Evolutionary conservation across 768 basidiomycete species (phyloP).

Genomic region (Mycena leptocephala): DNA sequence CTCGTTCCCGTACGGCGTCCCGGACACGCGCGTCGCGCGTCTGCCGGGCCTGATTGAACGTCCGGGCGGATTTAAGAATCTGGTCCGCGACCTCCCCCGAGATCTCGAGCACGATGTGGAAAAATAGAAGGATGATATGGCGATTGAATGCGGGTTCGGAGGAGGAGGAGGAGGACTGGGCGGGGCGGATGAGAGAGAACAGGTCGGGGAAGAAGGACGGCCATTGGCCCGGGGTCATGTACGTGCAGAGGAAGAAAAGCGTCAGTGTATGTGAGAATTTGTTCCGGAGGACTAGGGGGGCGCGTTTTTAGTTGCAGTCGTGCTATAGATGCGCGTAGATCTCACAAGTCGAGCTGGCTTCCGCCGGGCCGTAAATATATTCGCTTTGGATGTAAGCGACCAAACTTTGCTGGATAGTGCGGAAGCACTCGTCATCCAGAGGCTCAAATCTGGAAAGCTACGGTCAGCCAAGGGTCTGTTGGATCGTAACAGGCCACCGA

Average conservation of each 20-base stretch:
- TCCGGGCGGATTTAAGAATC: conserved; percentile 89
- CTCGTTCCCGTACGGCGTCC: conserved; percentile 92
- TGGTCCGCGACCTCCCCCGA: conserved; percentile 98
- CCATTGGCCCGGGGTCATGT: conserved; percentile 80
- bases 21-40: conserved; percentile 88
- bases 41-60: conserved; percentile 80
- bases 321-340: conserved; percentile 35
- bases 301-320: conserved; percentile 30
- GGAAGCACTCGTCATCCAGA: conserved; percentile 80
- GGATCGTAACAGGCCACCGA: conserved; percentile 35
- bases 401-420: conserved; percentile 82
- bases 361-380: conserved; percentile 89
- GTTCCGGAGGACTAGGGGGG: conserved; percentile 85
- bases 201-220: conserved; percentile 88
- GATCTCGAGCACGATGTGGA: conserved; percentile 94
- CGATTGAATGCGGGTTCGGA: conserved; percentile 80
- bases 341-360: conserved; percentile 88
- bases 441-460: conserved; percentile 69
- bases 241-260: conserved; percentile 90
- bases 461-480: neutral
- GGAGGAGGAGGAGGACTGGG: conserved; percentile 70
- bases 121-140: conserved; percentile 90
- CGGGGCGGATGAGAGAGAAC: conserved; percentile 79
- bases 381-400: conserved; percentile 90
- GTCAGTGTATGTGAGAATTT: conserved; percentile 95